Conservation (phyloP, 2,329 filamentous ascomycete genomes). For the Didymella glomerata region DNA sequence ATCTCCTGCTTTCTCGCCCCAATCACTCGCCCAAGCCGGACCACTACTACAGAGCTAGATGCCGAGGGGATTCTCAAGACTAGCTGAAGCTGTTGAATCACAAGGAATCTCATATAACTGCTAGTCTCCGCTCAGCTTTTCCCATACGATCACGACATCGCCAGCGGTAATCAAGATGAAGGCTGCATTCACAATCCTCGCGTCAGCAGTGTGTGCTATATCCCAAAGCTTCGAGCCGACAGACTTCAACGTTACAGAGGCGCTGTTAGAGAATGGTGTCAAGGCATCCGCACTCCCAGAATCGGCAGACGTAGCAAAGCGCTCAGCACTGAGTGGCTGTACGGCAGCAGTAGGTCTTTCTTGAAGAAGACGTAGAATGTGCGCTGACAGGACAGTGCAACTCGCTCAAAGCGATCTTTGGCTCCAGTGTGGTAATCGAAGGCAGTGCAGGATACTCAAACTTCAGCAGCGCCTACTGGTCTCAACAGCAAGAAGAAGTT, state of each 20-base stretch:
- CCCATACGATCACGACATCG: neutral
- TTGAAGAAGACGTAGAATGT: neutral
- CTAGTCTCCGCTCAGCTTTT: neutral
- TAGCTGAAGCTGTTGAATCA: neutral
- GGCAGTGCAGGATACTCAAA: conserved; percentile 26
- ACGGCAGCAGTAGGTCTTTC: conserved; percentile 28
- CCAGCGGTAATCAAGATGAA: conserved; percentile 1
- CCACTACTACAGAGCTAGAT: conserved; percentile 11
- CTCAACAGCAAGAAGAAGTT: conserved; percentile 24
- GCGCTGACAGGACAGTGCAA: conserved; percentile 29
- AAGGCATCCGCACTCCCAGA: conserved; percentile 26
- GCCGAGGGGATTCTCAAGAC: neutral
- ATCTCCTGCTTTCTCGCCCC: conserved; percentile 1
- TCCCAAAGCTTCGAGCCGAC: conserved; percentile 23
- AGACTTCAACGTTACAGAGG: conserved; percentile 30
- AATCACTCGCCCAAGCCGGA: conserved; percentile 1
- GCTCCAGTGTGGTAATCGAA: conserved; percentile 24
- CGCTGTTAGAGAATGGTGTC: conserved; percentile 29
- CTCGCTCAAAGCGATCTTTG: conserved; percentile 29
- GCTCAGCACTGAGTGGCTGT: conserved; percentile 20
- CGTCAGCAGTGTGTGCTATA: neutral
- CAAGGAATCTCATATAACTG: neutral
- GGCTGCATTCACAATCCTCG: neutral
- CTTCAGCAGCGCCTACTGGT: conserved; percentile 28
- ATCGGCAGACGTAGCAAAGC: conserved; percentile 5